Evolutionary conservation across 139 green algal species (phyloP).

Genomic region (Tetratostichococcus sp.): DNA sequence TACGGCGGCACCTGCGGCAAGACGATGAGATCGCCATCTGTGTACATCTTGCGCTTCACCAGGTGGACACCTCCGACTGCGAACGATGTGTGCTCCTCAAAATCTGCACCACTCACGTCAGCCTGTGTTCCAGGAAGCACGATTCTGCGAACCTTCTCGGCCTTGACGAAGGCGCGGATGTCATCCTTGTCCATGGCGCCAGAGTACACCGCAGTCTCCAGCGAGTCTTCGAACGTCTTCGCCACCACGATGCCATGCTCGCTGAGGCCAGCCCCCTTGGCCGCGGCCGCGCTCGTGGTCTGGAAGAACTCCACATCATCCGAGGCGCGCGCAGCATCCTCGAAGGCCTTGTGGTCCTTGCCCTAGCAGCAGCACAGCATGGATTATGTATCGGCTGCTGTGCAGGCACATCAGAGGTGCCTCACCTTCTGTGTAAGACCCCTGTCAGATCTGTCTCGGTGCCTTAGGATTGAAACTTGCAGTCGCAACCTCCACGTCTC

Average conservation of each 20-base stretch:
- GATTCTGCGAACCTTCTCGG: conserved; percentile 60
- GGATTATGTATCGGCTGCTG: too few species aligned
- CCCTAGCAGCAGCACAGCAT: conserved; percentile 32
- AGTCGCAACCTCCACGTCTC: too few species aligned
- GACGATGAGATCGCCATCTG: conserved; percentile 28
- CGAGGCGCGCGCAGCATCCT: conserved; percentile 41
- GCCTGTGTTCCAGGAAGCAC: too few species aligned
- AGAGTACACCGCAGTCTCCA: conserved; percentile 23
- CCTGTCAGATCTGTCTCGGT: too few species aligned
- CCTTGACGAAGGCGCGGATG: conserved; percentile 47
- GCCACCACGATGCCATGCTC: conserved; percentile 40
- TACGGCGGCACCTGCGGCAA: conserved; percentile 68
- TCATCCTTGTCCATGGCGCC: conserved; percentile 19
- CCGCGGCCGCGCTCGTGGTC: conserved; percentile 61
- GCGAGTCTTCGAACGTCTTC: conserved; percentile 60
- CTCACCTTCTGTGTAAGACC: too few species aligned
- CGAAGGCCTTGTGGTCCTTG: conserved; percentile 53
- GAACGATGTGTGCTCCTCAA: too few species aligned
- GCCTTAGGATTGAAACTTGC: too few species aligned
- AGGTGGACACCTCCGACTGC: too few species aligned
- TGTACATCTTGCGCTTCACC: too few species aligned
- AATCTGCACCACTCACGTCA: too few species aligned
- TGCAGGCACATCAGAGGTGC: too few species aligned
- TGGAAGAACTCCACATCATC: conserved; percentile 63
- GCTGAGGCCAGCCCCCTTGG: conserved; percentile 57